Conservation (phyloP, 2,329 filamentous ascomycete species). For the Microsporum canis region DNA sequence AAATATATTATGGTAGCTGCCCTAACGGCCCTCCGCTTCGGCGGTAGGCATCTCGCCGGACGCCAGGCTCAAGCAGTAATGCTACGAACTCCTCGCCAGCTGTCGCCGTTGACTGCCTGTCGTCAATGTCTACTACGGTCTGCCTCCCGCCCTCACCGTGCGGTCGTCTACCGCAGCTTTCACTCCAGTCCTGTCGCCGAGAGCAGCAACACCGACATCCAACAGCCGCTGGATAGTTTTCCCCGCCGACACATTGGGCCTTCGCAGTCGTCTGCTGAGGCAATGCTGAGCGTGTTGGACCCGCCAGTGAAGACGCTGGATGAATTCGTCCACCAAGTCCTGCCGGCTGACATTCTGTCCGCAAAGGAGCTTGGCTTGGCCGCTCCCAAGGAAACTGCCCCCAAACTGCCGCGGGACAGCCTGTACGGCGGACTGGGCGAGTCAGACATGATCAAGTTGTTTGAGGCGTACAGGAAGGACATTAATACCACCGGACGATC, state of each 20-base stretch:
- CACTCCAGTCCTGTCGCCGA: slow-evolving; percentile 80
- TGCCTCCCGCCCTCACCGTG: slow-evolving; percentile 14
- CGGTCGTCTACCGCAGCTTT: slow-evolving; percentile 39
- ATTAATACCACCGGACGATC: slow-evolving; percentile 52
- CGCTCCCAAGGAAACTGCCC: slow-evolving; percentile 30
- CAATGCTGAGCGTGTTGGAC: slow-evolving; percentile 71
- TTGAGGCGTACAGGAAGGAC: slow-evolving; percentile 36
- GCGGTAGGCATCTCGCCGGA: slow-evolving; percentile 11
- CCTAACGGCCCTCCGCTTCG: slow-evolving; percentile 12
- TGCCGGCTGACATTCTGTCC: slow-evolving; percentile 68
- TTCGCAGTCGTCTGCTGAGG: slow-evolving; percentile 52
- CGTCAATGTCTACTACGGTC: slow-evolving; percentile 22
- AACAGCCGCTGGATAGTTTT: slow-evolving; percentile 50
- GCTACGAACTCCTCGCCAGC: slow-evolving; percentile 10
- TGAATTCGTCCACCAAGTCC: slow-evolving; percentile 71
- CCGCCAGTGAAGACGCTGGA: slow-evolving; percentile 64
- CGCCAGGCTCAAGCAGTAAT: slow-evolving; percentile 3
- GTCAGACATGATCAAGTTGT: slow-evolving; percentile 32
- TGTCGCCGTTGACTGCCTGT: slow-evolving; percentile 23
- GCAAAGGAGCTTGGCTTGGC: slow-evolving; percentile 50
- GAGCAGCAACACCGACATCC: slow-evolving; percentile 28
- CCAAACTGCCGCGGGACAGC: slow-evolving; percentile 31
- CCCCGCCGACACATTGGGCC: slow-evolving; percentile 80
- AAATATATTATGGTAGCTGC: slow-evolving; percentile 11
- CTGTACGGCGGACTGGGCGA: slow-evolving; percentile 38